Conservation (phyloP, 2,329 filamentous ascomycete genomes). For the Trematosphaeria pertusa region DNA sequence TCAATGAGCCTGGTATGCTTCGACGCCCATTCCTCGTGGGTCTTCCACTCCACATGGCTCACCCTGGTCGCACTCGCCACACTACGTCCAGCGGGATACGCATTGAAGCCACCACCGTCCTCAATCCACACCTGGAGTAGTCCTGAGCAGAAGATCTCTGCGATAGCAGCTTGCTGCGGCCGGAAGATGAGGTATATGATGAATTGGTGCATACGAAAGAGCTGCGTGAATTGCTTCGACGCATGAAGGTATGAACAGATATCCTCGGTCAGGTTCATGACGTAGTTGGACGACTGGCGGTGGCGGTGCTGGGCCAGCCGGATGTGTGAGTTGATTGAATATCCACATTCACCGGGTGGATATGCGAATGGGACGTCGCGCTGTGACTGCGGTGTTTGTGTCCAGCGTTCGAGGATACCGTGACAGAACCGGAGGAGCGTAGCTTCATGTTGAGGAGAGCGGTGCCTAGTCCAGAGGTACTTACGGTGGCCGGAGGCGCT, state of each 20-base stretch:
- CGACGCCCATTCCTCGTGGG: constrained; percentile 17
- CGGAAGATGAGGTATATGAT: constrained; percentile 37
- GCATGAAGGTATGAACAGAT: constrained; percentile 26
- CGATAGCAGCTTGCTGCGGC: constrained; percentile 29
- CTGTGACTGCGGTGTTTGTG: constrained; percentile 14
- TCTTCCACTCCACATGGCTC: constrained; percentile 19
- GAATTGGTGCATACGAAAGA: constrained; percentile 34
- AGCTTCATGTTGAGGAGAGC: constrained; percentile 22
- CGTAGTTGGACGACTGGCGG: constrained; percentile 31
- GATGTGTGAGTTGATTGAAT: constrained; percentile 25
- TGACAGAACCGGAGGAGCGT: constrained; percentile 25
- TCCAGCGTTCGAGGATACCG: constrained; percentile 21
- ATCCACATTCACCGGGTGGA: constrained; percentile 36
- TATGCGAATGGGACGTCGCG: constrained; percentile 23
- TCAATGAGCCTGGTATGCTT: constrained; percentile 15
- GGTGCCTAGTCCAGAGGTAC: constrained; percentile 27
- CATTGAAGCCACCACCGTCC: constrained; percentile 37
- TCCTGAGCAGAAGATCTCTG: constrained; percentile 39
- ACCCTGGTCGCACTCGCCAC: constrained; percentile 26
- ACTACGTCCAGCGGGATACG: constrained; percentile 35
- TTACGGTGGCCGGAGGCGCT: constrained; percentile 27
- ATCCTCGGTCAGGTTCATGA: constrained; percentile 42
- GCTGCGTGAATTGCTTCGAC: constrained; percentile 9
- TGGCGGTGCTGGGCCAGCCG: constrained; percentile 31
- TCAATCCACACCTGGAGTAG: constrained; percentile 37